Percentiles rank a stretch among this genome's conserved stretches.
phyloP scores from a whole-genome alignment of 2,329 filamentous ascomycete genomes.

The Calycina herbarum region DNA sequence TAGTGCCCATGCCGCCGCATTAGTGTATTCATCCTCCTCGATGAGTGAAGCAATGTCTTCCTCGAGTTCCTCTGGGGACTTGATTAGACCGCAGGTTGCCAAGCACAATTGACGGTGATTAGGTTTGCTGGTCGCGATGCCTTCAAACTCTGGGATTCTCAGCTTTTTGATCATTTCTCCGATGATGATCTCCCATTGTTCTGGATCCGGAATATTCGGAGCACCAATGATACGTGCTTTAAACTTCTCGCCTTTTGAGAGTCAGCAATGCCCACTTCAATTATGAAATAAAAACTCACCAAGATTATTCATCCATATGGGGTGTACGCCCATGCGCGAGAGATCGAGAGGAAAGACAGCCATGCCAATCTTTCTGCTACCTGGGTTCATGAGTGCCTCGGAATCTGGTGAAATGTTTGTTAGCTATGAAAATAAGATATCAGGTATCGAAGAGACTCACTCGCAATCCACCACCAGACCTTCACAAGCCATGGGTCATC shows the following conservation, averaged over 20 bases:
- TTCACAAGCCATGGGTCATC: slow-evolving; percentile 76
- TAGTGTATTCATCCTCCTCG: slow-evolving; percentile 60
- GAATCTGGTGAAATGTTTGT: slow-evolving; percentile 47
- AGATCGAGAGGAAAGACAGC: slow-evolving; percentile 66
- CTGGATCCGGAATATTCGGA: slow-evolving; percentile 44
- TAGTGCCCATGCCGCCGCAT: slow-evolving; percentile 73
- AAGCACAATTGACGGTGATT: slow-evolving; percentile 74
- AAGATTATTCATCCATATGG: slow-evolving; percentile 70
- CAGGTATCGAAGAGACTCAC: slow-evolving; percentile 44
- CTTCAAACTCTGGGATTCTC: slow-evolving; percentile 62
- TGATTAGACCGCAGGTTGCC: slow-evolving; percentile 71
- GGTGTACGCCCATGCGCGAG: slow-evolving; percentile 72
- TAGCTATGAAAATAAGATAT: neutral
- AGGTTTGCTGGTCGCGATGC: slow-evolving; percentile 62
- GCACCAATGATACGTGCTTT: slow-evolving; percentile 49
- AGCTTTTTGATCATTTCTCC: slow-evolving; percentile 63
- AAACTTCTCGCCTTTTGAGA: slow-evolving; percentile 47
- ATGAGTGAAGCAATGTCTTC: slow-evolving; percentile 47
- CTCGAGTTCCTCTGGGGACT: slow-evolving; percentile 50
- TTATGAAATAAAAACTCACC: slow-evolving; percentile 45
- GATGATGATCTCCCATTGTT: slow-evolving; percentile 62
- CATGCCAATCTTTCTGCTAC: slow-evolving; percentile 61
- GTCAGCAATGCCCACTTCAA: slow-evolving; percentile 10
- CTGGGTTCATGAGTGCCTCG: slow-evolving; percentile 56
- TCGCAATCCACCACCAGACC: slow-evolving; percentile 74